Conservation (phyloP, 257 asterid genomes). For the Knoxia roxburghii region DNA sequence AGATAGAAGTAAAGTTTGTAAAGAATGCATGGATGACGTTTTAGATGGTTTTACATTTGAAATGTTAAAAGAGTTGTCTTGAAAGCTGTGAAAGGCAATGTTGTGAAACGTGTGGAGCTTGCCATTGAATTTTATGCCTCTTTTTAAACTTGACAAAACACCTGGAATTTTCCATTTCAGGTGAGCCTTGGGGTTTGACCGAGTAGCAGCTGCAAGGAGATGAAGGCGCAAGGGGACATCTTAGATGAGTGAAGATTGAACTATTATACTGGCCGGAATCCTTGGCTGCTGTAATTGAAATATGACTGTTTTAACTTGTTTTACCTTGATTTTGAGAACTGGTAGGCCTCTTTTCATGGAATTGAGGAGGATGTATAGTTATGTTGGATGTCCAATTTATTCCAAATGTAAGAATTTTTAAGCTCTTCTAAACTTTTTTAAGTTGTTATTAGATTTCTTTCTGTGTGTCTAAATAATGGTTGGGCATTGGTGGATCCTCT, state of each 20-base stretch:
- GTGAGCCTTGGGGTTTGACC: background rate
- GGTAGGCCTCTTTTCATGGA: background rate
- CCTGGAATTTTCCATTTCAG: background rate
- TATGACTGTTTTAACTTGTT: background rate
- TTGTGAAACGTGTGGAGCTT: too few relatives aligned
- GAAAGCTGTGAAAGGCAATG: too few relatives aligned
- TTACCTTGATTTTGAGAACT: conserved; percentile 6
- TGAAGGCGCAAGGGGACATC: background rate
- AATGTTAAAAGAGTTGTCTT: too few relatives aligned
- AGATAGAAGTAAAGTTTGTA: too few relatives aligned
- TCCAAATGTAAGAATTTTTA: background rate
- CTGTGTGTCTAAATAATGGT: background rate
- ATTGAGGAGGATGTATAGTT: conserved; percentile 6
- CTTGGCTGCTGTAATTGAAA: background rate
- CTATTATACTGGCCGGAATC: background rate
- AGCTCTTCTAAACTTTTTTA: background rate
- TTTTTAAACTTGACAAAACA: background rate
- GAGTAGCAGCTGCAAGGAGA: background rate
- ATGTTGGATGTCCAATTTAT: background rate
- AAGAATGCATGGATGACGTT: too few relatives aligned
- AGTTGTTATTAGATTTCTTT: background rate
- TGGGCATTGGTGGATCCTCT: too few relatives aligned
- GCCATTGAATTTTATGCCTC: background rate
- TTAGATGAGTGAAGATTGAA: background rate
- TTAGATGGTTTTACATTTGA: too few relatives aligned